phyloP scores from a whole-genome alignment of 108 stramenopile genomes.

The Mediolabrus comicus region DNA sequence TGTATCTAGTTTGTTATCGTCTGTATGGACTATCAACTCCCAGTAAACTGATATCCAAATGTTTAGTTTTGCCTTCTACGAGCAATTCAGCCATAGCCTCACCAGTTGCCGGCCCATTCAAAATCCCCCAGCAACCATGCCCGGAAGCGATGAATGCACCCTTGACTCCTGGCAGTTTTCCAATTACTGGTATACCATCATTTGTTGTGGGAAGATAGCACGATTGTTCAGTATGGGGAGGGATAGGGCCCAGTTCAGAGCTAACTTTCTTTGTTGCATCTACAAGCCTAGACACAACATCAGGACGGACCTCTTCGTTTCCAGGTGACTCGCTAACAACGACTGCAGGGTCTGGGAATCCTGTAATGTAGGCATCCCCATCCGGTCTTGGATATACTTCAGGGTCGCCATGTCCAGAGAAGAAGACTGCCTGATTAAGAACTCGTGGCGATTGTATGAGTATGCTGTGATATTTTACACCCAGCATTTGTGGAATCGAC shows the following conservation, averaged over 20 bases:
- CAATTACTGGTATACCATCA: constrained; percentile 88
- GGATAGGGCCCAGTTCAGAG: constrained; percentile 27
- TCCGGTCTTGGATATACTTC: constrained; percentile 72
- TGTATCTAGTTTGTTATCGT: too few relatives aligned
- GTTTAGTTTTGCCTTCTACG: constrained; percentile 46
- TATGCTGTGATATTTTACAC: constrained; percentile 61
- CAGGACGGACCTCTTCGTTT: constrained; percentile 41
- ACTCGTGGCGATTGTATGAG: constrained; percentile 35
- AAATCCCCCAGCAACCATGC: constrained; percentile 90
- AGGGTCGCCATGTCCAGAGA: constrained; percentile 48
- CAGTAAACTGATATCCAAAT: constrained; percentile 44
- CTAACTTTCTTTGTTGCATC: constrained; percentile 42
- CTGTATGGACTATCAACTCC: constrained; percentile 31
- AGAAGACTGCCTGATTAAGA: constrained; percentile 57
- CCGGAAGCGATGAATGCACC: constrained; percentile 74
- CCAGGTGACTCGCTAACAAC: constrained; percentile 50
- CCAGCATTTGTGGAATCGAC: constrained; percentile 36
- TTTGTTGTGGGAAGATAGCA: constrained; percentile 62
- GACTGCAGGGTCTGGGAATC: constrained; percentile 49
- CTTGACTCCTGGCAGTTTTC: constrained; percentile 55
- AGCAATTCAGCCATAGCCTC: constrained; percentile 74
- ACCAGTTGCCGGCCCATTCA: constrained; percentile 87
- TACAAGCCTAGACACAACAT: constrained; percentile 29
- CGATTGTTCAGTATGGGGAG: constrained; percentile 46
- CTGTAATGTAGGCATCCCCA: constrained; percentile 57